Evolutionary conservation across 345 rosid species (phyloP).

Genomic region (Dipteronia dyeriana): DNA sequence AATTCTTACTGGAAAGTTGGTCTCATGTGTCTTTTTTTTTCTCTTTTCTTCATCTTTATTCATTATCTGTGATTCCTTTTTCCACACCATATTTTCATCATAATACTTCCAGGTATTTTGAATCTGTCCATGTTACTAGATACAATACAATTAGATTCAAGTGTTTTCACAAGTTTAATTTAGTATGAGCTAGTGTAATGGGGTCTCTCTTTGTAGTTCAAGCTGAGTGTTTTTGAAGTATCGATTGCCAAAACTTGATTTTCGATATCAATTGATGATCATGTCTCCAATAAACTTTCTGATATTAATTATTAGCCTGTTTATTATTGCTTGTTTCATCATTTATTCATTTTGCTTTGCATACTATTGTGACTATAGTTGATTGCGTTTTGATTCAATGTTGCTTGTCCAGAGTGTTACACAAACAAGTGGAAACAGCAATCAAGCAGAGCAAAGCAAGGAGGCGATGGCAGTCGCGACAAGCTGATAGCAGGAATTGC

Average conservation of each 20-base stretch:
- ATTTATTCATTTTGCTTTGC: background rate
- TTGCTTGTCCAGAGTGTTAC: slow-evolving; percentile 8
- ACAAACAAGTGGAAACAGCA: background rate
- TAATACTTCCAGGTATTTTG: background rate
- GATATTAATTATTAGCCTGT: background rate
- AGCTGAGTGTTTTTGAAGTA: background rate
- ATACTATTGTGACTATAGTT: background rate
- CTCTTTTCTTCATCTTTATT: background rate
- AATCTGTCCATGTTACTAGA: background rate
- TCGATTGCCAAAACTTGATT: background rate
- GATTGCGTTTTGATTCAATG: background rate
- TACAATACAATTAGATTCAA: background rate
- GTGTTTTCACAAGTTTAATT: background rate
- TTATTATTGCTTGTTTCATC: slow-evolving; percentile 13
- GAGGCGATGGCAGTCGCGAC: background rate
- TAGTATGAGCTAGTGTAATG: no score
- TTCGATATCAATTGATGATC: background rate
- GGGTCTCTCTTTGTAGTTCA: background rate
- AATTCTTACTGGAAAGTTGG: background rate
- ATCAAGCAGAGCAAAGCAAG: background rate
- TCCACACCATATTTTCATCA: background rate
- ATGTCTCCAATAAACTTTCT: background rate
- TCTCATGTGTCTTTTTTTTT: background rate
- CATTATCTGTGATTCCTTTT: background rate
- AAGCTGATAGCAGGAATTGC: background rate